Base-by-base conservation (phyloP, 2,329 filamentous ascomycete genomes). In the Nannizziopsis barbatae region DNA sequence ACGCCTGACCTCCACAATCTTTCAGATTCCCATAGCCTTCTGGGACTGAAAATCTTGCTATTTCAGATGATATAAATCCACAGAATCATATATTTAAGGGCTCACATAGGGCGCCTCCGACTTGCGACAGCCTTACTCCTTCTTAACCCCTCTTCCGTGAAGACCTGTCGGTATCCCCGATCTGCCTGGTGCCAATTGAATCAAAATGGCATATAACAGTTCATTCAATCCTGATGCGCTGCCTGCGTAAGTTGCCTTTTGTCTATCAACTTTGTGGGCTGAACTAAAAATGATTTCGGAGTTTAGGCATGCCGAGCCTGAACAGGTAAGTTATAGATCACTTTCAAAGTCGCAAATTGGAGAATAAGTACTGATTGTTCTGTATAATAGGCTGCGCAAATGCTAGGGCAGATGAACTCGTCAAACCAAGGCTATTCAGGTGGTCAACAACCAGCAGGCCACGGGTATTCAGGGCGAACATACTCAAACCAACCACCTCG, bases 171-270 rank as follows among this genome's bases (percentile, higher is more conserved):
- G 5, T 11, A 8, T 30, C 30, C 5, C 15, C n/a, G 6, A 35
- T 7, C 10, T 22, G 33, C n/a, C 14, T n/a, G 33, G 27, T 27
- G 3, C 22, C 22, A 42, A 30, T 32, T 38, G 22, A n/a, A 30
- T 33, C 38, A 44, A 63, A 52, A 96, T 96, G 90, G 90, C 90
- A 49, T 96, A 96, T 75, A 94, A 94, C 70, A 81, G 81, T 66
- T 79, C 83, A 49, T 92, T 88, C 72, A 94, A 98, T 67, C 89
- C 89, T 31, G 90, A 98, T 73, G 86, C 88, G 64, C 80, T 98
- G 55, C 90, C 90, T 63, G 87, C 87, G 84, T 92, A 75, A 71
- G 83, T 70, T 48, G 33, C 10, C 6, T 42, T 49, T 55, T 42
- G 11, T 51, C 52, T 41, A 18, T 9, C 20, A 11, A 4, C 14